Percentiles rank a stretch among this genome's conserved stretches.
These are phyloP conservation scores for Apiospora pterosperma DNA, from an alignment of 2,329 filamentous ascomycete genomes.

Conservation along the genomic window DNA sequence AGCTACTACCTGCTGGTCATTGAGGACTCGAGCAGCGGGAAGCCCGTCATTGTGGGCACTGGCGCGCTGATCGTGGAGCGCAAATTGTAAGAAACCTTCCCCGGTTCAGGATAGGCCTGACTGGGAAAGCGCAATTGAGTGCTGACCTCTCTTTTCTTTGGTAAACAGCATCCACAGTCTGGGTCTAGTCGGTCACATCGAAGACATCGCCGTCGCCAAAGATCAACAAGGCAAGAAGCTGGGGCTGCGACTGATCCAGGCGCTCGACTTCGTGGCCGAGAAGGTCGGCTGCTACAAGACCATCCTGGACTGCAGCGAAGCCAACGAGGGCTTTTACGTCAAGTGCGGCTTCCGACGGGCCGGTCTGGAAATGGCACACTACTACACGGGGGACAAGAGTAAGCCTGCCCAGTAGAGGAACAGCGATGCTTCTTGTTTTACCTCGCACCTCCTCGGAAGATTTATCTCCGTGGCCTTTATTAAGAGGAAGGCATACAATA, in stretches of 20 bases:
- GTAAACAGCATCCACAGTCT: conserved; percentile 68
- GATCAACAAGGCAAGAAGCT: conserved; percentile 98
- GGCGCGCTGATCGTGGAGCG: conserved; percentile 88
- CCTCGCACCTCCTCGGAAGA: background rate
- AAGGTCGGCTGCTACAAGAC: conserved; percentile 96
- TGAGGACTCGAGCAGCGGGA: conserved; percentile 59
- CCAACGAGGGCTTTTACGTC: conserved; percentile 96
- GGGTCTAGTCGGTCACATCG: conserved; percentile 88
- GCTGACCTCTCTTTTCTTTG: conserved; percentile 11
- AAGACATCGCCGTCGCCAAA: conserved; percentile 93
- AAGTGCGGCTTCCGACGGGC: conserved; percentile 95
- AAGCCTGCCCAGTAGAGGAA: conserved; percentile 29
- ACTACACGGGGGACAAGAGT: conserved; percentile 64
- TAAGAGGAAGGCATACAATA: background rate
- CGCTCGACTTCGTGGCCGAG: conserved; percentile 82
- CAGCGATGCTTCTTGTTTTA: background rate
- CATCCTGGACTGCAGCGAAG: conserved; percentile 93
- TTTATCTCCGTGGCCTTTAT: background rate
- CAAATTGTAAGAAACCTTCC: conserved; percentile 67
- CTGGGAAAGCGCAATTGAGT: background rate
- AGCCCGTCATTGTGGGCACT: conserved; percentile 75
- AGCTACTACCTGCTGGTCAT: conserved; percentile 88
- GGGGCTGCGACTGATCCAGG: conserved; percentile 88
- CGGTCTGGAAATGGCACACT: conserved; percentile 95
- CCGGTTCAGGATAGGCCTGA: background rate